phyloP scores from a whole-genome alignment of 805 yeast species.

The Candida easanensis region DNA sequence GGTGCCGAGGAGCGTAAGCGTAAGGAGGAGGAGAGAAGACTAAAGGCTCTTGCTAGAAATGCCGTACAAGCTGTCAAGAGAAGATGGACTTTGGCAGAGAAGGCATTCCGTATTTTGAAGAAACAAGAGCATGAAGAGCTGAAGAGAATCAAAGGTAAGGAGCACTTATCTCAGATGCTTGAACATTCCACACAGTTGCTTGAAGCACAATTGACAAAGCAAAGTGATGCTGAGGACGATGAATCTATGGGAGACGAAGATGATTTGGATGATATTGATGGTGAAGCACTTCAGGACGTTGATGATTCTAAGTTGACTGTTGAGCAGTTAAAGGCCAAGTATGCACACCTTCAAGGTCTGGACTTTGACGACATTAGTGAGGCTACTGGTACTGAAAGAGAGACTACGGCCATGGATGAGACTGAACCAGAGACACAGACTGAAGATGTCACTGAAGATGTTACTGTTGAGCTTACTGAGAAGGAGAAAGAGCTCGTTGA shows the following conservation, averaged over 20 bases:
- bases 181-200: slow-evolving; percentile 88
- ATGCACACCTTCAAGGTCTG: slow-evolving; percentile 25
- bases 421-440: slow-evolving; percentile 21
- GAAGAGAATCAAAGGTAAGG: slow-evolving; percentile 77
- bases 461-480: slow-evolving; percentile 20
- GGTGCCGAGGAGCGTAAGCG: slow-evolving; percentile 85
- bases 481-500: slow-evolving; percentile 27
- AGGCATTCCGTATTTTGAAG: slow-evolving; percentile 70
- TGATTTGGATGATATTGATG: slow-evolving; percentile 18
- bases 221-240: slow-evolving; percentile 23
- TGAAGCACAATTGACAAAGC: slow-evolving; percentile 72
- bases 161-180: slow-evolving; percentile 80
- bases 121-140: slow-evolving; percentile 76
- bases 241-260: slow-evolving; percentile 23
- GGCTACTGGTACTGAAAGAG: slow-evolving; percentile 17
- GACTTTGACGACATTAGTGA: slow-evolving; percentile 30
- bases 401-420: slow-evolving; percentile 21
- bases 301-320: slow-evolving; percentile 30
- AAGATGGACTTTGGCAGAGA: slow-evolving; percentile 88
- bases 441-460: slow-evolving; percentile 22
- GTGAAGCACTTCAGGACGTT: slow-evolving; percentile 12
- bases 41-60: slow-evolving; percentile 69
- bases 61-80: slow-evolving; percentile 83
- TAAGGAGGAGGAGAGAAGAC: slow-evolving; percentile 70
- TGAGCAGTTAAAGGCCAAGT: slow-evolving; percentile 27